Evolutionary conservation across 2,329 filamentous ascomycete species (phyloP), one percentile per base, ranked within the genome.

Genomic region (Lithohypha guttulata): DNA sequence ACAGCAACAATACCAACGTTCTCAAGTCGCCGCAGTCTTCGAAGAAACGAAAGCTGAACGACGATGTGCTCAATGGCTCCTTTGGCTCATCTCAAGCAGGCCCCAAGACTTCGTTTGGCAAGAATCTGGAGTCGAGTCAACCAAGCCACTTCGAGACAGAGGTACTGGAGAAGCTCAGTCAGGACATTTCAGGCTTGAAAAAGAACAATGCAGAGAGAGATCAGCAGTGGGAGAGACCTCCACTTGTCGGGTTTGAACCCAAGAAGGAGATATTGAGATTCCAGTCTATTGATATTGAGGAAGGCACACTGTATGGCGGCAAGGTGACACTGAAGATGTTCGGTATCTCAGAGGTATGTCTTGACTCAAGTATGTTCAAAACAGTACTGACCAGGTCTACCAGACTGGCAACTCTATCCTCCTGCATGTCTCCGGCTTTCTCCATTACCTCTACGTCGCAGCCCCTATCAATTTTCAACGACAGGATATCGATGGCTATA

Each of bases 271-370:
- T 65, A 48, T 68, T 98, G n/a, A 77, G 74, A 48, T 96, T 98
- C 56, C 91, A 98, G 63, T 82, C 93, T 55, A 98, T 98, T 51
- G 93, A 98, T 55, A 81, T 78, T 1, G 87, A 96, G 56, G 89
- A 98, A 59, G 89, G 91, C 14, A 82, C 77, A 3, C 60, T 95
- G 2, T 67, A 80, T 56, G 83, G 83, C 34, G 84, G 84, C 14
- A 79, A 70, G 55, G 69, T 84, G 0, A 80, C 84, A 0, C 75
- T 98, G 42, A 93, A 91, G 66, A 71, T 98, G 14, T 98, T 96
- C 62, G 91, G 91, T 53, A 86, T 96, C 3, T 94, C 85, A 22
- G 77, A 82, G 68, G 77, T 77, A 61, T 41, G 57, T 50, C 7
- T 15, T 8, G 14, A 5, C 23, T 22, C n/a, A n/a, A n/a, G n/a